Percentiles rank a stretch among this genome's conserved stretches.
These are phyloP conservation scores for Zelonia costaricensis DNA, from an alignment of 208 protist species.

Conservation along the genomic window DNA sequence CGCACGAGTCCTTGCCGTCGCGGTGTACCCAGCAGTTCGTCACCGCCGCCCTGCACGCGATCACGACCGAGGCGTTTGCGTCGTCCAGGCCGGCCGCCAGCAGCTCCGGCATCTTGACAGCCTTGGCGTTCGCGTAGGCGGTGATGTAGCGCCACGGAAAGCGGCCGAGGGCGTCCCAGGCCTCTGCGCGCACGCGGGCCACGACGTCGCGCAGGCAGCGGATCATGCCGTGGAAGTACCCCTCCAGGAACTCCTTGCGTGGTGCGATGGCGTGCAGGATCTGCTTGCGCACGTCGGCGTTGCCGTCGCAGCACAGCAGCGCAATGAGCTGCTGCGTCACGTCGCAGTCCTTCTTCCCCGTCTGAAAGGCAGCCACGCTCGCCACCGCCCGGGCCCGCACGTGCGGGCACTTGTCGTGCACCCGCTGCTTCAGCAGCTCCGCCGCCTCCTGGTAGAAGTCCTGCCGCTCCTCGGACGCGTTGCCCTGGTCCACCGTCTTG, in stretches of 20 bases:
- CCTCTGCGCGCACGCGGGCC: slow-evolving; percentile 74
- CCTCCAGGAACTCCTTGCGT: slow-evolving; percentile 86
- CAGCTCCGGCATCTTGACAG: slow-evolving; percentile 46
- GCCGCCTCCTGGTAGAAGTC: slow-evolving; percentile 82
- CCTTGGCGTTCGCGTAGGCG: slow-evolving; percentile 71
- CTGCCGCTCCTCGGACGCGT: slow-evolving; percentile 79
- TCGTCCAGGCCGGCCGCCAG: slow-evolving; percentile 68
- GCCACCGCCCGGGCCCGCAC: slow-evolving; percentile 75
- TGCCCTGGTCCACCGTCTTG: slow-evolving; percentile 74
- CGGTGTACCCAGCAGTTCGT: slow-evolving; percentile 88
- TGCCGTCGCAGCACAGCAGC: slow-evolving; percentile 76
- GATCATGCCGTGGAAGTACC: slow-evolving; percentile 88
- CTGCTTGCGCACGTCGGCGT: slow-evolving; percentile 80
- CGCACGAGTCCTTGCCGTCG: slow-evolving; percentile 67
- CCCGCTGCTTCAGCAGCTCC: slow-evolving; percentile 78
- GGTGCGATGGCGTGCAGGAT: slow-evolving; percentile 71
- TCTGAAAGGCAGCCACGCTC: slow-evolving; percentile 77
- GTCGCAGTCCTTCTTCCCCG: slow-evolving; percentile 82
- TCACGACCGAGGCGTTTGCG: slow-evolving; percentile 59
- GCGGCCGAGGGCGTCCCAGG: slow-evolving; percentile 83
- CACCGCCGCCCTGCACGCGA: slow-evolving; percentile 76
- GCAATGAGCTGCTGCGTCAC: slow-evolving; percentile 87
- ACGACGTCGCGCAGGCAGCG: slow-evolving; percentile 77
- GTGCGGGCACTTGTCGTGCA: slow-evolving; percentile 74
- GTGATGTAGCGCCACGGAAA: slow-evolving; percentile 87